phyloP scores from a whole-genome alignment of 2,329 filamentous ascomycete species.

The Orbilia quercus region DNA sequence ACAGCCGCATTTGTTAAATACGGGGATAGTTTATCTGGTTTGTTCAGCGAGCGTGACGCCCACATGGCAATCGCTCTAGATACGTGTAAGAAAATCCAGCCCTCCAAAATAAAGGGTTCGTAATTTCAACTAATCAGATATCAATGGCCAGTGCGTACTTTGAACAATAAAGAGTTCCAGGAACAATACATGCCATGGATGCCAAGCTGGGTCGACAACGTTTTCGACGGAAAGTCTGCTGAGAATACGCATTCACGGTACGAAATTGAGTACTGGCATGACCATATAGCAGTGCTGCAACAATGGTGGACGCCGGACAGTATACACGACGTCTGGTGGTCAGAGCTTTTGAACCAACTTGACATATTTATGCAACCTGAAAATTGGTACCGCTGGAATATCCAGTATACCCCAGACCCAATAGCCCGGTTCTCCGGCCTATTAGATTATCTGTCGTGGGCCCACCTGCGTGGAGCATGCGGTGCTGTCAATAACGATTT shows the following conservation, averaged over 20 bases:
- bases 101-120: neutral
- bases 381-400: slow-evolving; percentile 45
- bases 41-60: slow-evolving; percentile 27
- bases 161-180: slow-evolving; percentile 30
- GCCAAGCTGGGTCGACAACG: neutral
- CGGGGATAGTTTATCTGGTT: slow-evolving; percentile 15
- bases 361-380: slow-evolving; percentile 32
- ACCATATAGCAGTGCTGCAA: slow-evolving; percentile 41
- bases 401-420: neutral
- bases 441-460: neutral
- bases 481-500: too few relatives aligned
- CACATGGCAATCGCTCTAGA: slow-evolving; percentile 16
- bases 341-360: slow-evolving; percentile 29
- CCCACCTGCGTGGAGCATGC: too few relatives aligned
- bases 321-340: slow-evolving; percentile 41
- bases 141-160: slow-evolving; percentile 8
- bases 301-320: slow-evolving; percentile 39
- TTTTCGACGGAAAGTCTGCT: neutral
- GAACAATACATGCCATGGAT: slow-evolving; percentile 33
- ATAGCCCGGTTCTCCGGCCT: neutral
- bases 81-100: slow-evolving; percentile 22
- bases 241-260: slow-evolving; percentile 10
- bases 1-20: slow-evolving; percentile 39
- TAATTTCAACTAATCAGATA: neutral
- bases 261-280: slow-evolving; percentile 41